Percentiles rank a stretch among this genome's conserved stretches.
phyloP scores from a whole-genome alignment of 1,284 basidiomycete species.

The Earliella scabrosa region DNA sequence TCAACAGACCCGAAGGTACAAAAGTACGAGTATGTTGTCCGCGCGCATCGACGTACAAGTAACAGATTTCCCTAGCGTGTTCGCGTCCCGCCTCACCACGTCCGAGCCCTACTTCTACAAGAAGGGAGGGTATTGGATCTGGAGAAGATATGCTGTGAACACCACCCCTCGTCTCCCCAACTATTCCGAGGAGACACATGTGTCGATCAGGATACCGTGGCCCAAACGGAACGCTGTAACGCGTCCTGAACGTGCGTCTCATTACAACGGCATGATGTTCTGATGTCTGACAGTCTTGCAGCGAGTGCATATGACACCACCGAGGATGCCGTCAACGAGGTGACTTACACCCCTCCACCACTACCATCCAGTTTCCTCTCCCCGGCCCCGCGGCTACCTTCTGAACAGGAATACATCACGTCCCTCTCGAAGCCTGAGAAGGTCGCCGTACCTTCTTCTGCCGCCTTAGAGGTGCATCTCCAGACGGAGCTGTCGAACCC shows the following conservation, averaged over 20 bases:
- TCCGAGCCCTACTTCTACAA: conserved; percentile 62
- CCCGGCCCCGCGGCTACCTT: conserved; percentile 45
- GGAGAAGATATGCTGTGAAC: conserved; percentile 68
- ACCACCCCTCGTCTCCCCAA: conserved; percentile 64
- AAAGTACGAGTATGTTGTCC: conserved; percentile 57
- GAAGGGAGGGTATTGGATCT: conserved; percentile 54
- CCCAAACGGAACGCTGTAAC: conserved; percentile 51
- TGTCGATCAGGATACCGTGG: conserved; percentile 64
- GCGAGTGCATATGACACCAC: conserved; percentile 64
- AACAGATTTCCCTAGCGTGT: conserved; percentile 69
- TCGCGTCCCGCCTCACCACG: conserved; percentile 70
- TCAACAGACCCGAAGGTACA: conserved; percentile 43
- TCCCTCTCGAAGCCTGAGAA: conserved; percentile 55
- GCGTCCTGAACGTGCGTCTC: conserved; percentile 51
- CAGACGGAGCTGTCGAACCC: conserved; percentile 76
- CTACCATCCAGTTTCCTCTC: conserved; percentile 44
- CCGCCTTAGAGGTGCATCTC: conserved; percentile 68
- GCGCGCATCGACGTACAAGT: too few relatives aligned
- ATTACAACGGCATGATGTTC: neutral
- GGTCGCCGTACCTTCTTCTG: conserved; percentile 48
- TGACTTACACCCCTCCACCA: conserved; percentile 69
- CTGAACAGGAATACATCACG: conserved; percentile 63
- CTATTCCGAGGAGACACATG: conserved; percentile 40
- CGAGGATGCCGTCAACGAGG: conserved; percentile 56
- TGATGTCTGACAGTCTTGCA: conserved; percentile 28